Percentiles rank a stretch among this genome's conserved stretches.
phyloP scores from a whole-genome alignment of 768 basidiomycete species.

The Lactarius tabidus region DNA sequence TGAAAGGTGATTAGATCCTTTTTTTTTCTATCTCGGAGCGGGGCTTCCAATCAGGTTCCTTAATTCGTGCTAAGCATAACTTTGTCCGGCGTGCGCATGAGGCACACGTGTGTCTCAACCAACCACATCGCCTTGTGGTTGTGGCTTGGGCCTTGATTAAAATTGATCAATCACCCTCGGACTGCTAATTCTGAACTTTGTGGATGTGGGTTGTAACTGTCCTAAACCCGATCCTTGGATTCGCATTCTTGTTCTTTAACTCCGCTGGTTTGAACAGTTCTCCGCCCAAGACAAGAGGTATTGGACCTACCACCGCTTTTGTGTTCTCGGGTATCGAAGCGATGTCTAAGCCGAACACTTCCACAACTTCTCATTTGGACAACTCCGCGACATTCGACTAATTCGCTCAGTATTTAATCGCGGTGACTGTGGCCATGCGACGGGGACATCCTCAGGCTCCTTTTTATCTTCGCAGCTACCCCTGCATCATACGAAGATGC shows the following conservation, averaged over 20 bases:
- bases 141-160: not conserved
- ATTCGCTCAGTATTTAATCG: conserved; percentile 6
- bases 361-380: conserved; percentile 13
- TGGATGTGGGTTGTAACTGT: not conserved
- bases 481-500: conserved; percentile 9
- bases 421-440: not conserved
- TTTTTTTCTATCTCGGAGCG: not conserved
- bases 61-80: not conserved
- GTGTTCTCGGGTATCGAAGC: not conserved
- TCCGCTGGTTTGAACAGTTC: conserved; percentile 6
- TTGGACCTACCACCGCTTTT: not conserved
- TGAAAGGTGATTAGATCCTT: not conserved
- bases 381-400: not conserved
- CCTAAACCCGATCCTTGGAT: not conserved
- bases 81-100: not conserved
- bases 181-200: not conserved
- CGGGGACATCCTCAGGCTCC: not conserved
- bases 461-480: not conserved
- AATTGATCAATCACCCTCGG: conserved; percentile 1
- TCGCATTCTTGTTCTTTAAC: conserved; percentile 5
- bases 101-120: not conserved
- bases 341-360: conserved; percentile 8
- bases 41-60: not conserved
- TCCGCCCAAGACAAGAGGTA: not conserved
- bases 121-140: not conserved